A percentile compares a stretch with the other conserved stretches of the same genome.
These are phyloP conservation scores for Nymphaea colorata DNA, from an alignment of 164 flowering plant genomes.

Conservation along the genomic window DNA sequence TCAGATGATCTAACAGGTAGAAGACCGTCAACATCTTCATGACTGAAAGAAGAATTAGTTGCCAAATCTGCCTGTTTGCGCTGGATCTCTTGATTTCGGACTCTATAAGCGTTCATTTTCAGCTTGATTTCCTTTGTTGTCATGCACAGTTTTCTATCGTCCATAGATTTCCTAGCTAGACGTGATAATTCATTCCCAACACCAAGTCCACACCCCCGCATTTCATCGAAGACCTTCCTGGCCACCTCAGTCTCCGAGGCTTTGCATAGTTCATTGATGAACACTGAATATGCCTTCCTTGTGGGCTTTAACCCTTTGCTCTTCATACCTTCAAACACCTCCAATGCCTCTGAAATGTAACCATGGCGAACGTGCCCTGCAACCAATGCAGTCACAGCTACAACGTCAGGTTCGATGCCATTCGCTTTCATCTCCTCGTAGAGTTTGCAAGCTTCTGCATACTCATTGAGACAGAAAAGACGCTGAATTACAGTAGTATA, in stretches of 20 bases:
- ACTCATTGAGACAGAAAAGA: conserved; percentile 38
- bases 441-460: conserved; percentile 42
- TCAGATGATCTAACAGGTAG: conserved; percentile 3
- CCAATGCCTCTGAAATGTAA: conserved; percentile 48
- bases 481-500: conserved; percentile 67
- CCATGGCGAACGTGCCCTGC: conserved; percentile 50
- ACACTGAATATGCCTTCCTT: conserved; percentile 35
- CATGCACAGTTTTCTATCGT: conserved; percentile 35
- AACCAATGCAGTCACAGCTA: conserved; percentile 49
- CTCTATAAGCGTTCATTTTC: conserved; percentile 18
- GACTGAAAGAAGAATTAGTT: not conserved
- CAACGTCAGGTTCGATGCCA: conserved; percentile 45
- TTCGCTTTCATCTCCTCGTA: conserved; percentile 51
- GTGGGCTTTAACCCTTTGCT: conserved; percentile 37
- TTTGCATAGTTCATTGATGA: conserved; percentile 67
- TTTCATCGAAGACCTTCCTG: conserved; percentile 39
- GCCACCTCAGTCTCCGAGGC: conserved; percentile 42
- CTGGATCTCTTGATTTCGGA: conserved; percentile 14
- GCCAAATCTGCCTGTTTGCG: not conserved
- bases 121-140: conserved; percentile 28
- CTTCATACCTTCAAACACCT: conserved; percentile 41
- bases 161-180: conserved; percentile 33
- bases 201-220: conserved; percentile 32
- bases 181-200: conserved; percentile 28
- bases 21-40: conserved; percentile 6